Evolutionary conservation across 306 rosid species (phyloP).

Genomic region (Inga leiocalycina): DNA sequence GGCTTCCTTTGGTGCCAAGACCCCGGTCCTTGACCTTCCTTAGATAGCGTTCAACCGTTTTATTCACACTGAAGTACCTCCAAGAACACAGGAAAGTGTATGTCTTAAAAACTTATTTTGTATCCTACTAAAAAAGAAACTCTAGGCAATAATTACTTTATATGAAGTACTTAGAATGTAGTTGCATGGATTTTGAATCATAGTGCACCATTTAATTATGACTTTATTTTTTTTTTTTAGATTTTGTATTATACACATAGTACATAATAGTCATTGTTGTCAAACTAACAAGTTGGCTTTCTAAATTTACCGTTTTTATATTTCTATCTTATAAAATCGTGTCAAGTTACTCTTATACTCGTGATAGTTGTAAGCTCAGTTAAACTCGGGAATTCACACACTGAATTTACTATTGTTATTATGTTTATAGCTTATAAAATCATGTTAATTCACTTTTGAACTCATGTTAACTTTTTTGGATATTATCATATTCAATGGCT

Average conservation of each 20-base stretch:
- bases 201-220: background rate
- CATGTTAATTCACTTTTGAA: too few species aligned
- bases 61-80: constrained; percentile 62
- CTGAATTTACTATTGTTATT: too few species aligned
- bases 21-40: constrained; percentile 55
- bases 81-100: constrained; percentile 23
- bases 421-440: too few species aligned
- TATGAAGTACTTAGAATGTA: background rate
- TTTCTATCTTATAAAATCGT: too few species aligned
- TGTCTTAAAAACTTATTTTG: background rate
- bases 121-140: background rate
- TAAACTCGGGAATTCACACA: too few species aligned
- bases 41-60: constrained; percentile 82
- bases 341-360: too few species aligned
- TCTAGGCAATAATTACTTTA: constrained; percentile 6
- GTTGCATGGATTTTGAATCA: background rate
- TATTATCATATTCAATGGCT: too few species aligned
- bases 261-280: too few species aligned
- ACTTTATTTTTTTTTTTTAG: background rate
- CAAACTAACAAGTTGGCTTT: too few species aligned
- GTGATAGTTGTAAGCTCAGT: too few species aligned
- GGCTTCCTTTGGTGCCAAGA: constrained; percentile 32
- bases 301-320: too few species aligned
- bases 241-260: background rate
- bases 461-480: too few species aligned